Conservation (phyloP, 371 early-diverging fungal species). For the Haplosporangium sp. region DNA sequence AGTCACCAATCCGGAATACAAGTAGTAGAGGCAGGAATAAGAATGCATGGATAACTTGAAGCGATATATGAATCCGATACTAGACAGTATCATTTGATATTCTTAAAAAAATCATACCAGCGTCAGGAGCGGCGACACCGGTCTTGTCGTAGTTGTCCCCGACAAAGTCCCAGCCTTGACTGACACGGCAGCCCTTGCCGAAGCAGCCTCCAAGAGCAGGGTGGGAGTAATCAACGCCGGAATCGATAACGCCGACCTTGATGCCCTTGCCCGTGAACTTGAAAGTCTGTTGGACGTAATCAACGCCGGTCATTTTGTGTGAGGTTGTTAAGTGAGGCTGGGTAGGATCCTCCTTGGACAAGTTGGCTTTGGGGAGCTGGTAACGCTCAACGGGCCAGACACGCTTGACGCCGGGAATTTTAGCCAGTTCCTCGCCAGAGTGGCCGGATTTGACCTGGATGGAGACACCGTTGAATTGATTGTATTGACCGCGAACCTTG, state of each 20-base stretch:
- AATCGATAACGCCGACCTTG: conserved; percentile 70
- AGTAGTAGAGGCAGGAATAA: too few relatives aligned
- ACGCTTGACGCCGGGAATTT: conserved; percentile 39
- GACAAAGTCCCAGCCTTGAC: conserved; percentile 73
- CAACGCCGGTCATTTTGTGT: conserved; percentile 74
- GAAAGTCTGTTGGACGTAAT: conserved; percentile 58
- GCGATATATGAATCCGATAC: background rate
- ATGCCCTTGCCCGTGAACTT: conserved; percentile 72
- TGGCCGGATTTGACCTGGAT: conserved; percentile 40
- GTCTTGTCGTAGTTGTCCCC: conserved; percentile 55
- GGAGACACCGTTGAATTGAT: conserved; percentile 40
- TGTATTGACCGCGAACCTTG: conserved; percentile 43
- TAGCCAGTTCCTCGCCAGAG: conserved; percentile 30
- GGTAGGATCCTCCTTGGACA: conserved; percentile 13
- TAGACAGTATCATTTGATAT: too few relatives aligned
- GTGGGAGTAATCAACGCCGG: conserved; percentile 75
- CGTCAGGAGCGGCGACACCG: conserved; percentile 51
- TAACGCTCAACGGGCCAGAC: conserved; percentile 49
- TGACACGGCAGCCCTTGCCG: conserved; percentile 69
- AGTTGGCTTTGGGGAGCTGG: conserved; percentile 20
- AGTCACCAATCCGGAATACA: too few relatives aligned
- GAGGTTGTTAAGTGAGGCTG: conserved; percentile 39
- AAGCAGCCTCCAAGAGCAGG: conserved; percentile 80
- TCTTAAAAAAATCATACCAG: conserved; percentile 9
- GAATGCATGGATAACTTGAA: background rate